Conservation (phyloP, 305 asterid genomes). For the Lippia alba region DNA sequence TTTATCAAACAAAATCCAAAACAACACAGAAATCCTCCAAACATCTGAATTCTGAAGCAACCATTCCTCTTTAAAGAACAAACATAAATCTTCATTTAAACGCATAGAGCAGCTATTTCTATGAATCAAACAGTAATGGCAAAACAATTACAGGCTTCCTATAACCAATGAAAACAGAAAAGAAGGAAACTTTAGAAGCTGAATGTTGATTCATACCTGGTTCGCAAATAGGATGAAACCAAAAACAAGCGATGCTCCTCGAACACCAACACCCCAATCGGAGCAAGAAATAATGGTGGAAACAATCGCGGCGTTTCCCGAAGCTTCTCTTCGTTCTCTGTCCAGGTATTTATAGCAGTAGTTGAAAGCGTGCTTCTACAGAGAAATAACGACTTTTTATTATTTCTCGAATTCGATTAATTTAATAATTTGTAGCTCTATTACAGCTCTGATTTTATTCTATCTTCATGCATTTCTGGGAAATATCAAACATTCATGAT, state of each 20-base stretch:
- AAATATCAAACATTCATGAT: too few species aligned
- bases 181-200: neutral
- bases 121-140: neutral
- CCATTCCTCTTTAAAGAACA: neutral
- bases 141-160: conserved; percentile 7
- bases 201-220: conserved; percentile 20
- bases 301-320: conserved; percentile 30
- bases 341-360: neutral
- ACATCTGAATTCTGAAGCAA: neutral
- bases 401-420: too few species aligned
- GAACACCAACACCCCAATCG: neutral
- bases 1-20: conserved; percentile 19
- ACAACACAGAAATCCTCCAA: neutral
- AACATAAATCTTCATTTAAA: neutral
- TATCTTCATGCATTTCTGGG: too few species aligned
- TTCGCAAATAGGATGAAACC: neutral
- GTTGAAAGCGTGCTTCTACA: too few species aligned
- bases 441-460: too few species aligned
- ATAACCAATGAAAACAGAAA: neutral
- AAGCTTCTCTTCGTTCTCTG: conserved; percentile 26
- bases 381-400: too few species aligned
- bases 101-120: neutral
- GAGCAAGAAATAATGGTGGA: conserved; percentile 3
- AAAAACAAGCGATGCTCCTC: conserved; percentile 4
- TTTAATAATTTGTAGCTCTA: too few species aligned